These are phyloP conservation scores for Fistulinella prunicolor DNA, from an alignment of 768 basidiomycete species.

Conservation along the genomic window DNA sequence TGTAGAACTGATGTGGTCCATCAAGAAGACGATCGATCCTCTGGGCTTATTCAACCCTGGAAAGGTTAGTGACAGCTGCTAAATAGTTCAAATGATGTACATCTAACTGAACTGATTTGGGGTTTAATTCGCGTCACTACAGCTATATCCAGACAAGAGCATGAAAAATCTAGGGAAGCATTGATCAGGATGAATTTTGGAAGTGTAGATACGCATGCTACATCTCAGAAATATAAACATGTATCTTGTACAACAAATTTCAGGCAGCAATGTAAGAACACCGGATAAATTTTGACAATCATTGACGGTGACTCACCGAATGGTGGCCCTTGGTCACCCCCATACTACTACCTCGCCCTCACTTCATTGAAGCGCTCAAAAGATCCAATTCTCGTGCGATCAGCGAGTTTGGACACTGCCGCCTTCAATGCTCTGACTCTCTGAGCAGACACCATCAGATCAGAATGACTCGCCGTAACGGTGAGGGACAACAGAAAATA, in stretches of 20 bases:
- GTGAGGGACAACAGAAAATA: no score
- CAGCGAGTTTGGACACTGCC: constrained; percentile 76
- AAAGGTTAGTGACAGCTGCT: constrained; percentile 47
- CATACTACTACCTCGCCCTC: no score
- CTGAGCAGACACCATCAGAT: neutral
- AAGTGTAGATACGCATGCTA: no score
- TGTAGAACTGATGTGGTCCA: constrained; percentile 76
- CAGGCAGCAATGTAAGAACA: no score
- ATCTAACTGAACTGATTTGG: neutral
- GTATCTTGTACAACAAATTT: no score
- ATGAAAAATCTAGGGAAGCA: constrained; percentile 11
- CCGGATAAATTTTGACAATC: no score
- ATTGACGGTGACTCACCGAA: no score
- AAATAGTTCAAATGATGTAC: no score
- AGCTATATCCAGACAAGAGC: constrained; percentile 27
- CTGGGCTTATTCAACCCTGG: constrained; percentile 79
- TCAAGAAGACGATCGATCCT: constrained; percentile 76
- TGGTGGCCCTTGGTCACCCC: no score
- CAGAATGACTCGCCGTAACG: constrained; percentile 3
- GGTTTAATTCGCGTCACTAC: neutral
- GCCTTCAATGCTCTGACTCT: constrained; percentile 45
- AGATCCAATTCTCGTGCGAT: constrained; percentile 76
- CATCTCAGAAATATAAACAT: no score
- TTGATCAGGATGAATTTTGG: no score
- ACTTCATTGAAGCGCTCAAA: constrained; percentile 66